These are phyloP conservation scores for Auricularia auricula-judae DNA, from an alignment of 768 basidiomycete genomes.

Conservation along the genomic window DNA sequence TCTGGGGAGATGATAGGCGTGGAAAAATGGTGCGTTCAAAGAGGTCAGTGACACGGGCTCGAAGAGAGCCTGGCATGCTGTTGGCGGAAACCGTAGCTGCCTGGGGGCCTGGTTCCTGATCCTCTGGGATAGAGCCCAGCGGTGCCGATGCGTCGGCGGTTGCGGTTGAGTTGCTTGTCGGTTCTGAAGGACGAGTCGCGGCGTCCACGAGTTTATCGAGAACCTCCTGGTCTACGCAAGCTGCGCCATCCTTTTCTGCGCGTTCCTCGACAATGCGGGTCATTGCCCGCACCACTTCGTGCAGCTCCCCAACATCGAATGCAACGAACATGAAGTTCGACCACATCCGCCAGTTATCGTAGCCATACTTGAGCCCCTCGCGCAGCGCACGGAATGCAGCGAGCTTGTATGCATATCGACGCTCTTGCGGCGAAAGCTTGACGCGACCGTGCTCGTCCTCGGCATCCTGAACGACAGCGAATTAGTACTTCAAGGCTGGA, in stretches of 20 bases:
- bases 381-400: conserved; percentile 89
- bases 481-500: background rate
- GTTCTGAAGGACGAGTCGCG: conserved; percentile 44
- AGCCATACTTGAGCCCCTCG: conserved; percentile 73
- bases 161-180: background rate
- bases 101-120: conserved; percentile 14
- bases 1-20: conserved; percentile 61
- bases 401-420: conserved; percentile 43
- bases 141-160: background rate
- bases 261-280: conserved; percentile 72
- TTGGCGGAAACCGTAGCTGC: conserved; percentile 41
- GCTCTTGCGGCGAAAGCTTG: background rate
- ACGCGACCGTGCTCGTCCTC: background rate
- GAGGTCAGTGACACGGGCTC: conserved; percentile 55
- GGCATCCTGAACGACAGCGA: background rate
- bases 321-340: conserved; percentile 91
- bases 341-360: conserved; percentile 98
- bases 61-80: conserved; percentile 43
- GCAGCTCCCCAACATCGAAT: conserved; percentile 85
- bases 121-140: background rate
- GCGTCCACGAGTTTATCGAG: conserved; percentile 83
- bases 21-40: conserved; percentile 75
- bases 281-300: conserved; percentile 77
- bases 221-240: conserved; percentile 74
- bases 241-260: conserved; percentile 35